These are phyloP conservation scores for Trichoderma afroharzianum DNA, from an alignment of 2,329 filamentous ascomycete species.

Conservation along the genomic window DNA sequence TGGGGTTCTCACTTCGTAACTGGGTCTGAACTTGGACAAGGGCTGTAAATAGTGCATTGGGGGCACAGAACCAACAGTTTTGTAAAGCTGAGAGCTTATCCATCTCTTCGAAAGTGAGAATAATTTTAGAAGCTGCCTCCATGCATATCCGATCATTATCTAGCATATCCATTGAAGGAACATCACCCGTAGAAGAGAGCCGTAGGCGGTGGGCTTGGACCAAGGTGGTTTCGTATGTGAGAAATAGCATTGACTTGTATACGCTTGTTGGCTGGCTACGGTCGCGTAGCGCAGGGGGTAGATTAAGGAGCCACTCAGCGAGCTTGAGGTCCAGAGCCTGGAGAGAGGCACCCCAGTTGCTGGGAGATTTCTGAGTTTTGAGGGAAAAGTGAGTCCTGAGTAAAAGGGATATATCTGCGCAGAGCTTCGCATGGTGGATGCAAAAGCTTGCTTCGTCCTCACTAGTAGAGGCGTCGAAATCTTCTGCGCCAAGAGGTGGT, in stretches of 20 bases:
- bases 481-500: neutral
- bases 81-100: neutral
- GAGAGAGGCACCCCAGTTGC: neutral
- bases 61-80: neutral
- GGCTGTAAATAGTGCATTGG: neutral
- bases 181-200: neutral
- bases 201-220: neutral
- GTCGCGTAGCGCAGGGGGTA: neutral
- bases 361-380: neutral
- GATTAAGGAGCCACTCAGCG: neutral
- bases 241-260: neutral
- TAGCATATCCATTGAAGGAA: neutral
- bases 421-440: neutral
- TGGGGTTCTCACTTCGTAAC: neutral
- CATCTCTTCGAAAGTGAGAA: neutral
- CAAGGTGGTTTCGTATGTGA: neutral
- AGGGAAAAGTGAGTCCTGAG: neutral
- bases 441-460: neutral
- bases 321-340: neutral
- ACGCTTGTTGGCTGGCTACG: neutral
- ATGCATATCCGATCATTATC: neutral
- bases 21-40: neutral
- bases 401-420: neutral
- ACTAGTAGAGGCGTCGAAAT: neutral
- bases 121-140: neutral